Evolutionary conservation across 2,329 filamentous ascomycete genomes (phyloP), one percentile per base, ranked within the genome.

Genomic region (Huntiella abstrusa): DNA sequence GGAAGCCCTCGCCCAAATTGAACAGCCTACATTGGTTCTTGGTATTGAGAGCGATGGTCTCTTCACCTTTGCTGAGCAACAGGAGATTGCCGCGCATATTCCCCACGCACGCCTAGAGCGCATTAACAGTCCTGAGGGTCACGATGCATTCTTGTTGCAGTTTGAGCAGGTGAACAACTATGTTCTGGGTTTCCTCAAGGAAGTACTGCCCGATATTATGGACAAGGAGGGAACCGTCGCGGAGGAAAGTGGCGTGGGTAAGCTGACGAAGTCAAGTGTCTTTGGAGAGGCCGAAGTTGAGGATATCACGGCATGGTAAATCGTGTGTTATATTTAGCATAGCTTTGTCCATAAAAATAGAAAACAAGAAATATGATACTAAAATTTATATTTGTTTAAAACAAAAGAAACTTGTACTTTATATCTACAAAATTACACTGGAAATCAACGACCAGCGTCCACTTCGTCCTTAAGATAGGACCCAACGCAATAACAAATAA

Each of bases 261-360:
- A 74, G 54, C 61, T 87, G 51, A 84, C 75, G 13, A 94, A 93
- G 67, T 86, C 74, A 47, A 94, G 86, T 62, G 91, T 83, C 0
- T 94, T 95, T 66, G 87, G 88, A 12, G 87, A 96, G 64, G 87
- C 85, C 1, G 91, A 96, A 63, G 85, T 95, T 15, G 88, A 88
- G 51, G 91, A 96, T 58, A 94, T 95, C 54, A 94, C 86, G 33
- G 86, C 85, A 16, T 95, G 87, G 87, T 95, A 48, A 10, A 17
- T 34, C 22, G 3, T 10, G 22, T 28, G 22, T 8, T 28, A 28
- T 28, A 28, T 28, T 4, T 8, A 28, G 22, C 22, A 28, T 28
- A 28, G 6, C 8, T 28, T 28, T 28, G 6, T 28, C 8, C 22
- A 28, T 28, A 10, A 28, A 28, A 28, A 28, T 28, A 28, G 22